These are phyloP conservation scores for Ormosia emarginata DNA, from an alignment of 306 rosid species.

Conservation along the genomic window DNA sequence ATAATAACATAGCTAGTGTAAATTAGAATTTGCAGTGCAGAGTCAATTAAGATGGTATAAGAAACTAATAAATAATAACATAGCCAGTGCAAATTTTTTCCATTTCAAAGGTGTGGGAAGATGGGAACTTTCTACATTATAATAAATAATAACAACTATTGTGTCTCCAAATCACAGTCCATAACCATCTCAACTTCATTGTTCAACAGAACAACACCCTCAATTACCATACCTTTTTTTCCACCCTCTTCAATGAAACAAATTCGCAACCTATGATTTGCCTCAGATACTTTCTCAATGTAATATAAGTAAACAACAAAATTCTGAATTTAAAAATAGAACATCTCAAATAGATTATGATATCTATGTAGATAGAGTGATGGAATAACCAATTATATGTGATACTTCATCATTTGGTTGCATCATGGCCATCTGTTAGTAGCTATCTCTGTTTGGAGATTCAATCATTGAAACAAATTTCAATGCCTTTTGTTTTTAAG, in stretches of 20 bases:
- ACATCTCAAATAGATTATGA: conserved; percentile 25
- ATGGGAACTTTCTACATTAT: too few species aligned
- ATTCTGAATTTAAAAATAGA: conserved; percentile 18
- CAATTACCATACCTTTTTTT: not conserved
- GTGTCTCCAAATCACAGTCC: too few species aligned
- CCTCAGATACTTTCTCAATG: conserved; percentile 11
- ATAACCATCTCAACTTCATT: too few species aligned
- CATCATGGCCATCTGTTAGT: conserved; percentile 33
- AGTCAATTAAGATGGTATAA: too few species aligned
- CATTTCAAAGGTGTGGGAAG: too few species aligned
- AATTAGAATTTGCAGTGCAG: too few species aligned
- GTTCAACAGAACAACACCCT: too few species aligned
- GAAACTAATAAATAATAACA: too few species aligned
- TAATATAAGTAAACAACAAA: conserved; percentile 27
- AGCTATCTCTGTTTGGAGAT: conserved; percentile 22
- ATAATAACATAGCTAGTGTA: too few species aligned
- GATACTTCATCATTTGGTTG: conserved; percentile 30
- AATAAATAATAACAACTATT: too few species aligned
- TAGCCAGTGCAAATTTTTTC: too few species aligned
- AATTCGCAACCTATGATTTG: conserved; percentile 28
- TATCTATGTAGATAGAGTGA: conserved; percentile 32
- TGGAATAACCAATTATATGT: conserved; percentile 22
- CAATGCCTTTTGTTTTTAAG: not conserved
- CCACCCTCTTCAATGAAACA: conserved; percentile 19
- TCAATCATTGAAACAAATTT: conserved; percentile 34